phyloP scores from a whole-genome alignment of 495 filamentous ascomycete species.

The Bryoglossum gracile region DNA sequence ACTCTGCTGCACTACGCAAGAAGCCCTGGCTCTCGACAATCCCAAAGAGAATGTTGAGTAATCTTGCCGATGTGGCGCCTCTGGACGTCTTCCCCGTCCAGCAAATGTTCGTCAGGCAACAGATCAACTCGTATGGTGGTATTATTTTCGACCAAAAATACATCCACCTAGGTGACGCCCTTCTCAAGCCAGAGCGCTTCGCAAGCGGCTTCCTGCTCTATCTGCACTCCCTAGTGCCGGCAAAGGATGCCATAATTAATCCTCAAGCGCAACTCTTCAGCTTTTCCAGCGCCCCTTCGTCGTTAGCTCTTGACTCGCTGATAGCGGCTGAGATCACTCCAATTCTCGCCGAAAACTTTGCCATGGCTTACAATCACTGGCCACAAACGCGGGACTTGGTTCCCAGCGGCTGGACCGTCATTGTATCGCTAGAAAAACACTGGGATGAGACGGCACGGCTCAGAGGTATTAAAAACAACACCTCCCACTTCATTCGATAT shows the following conservation, averaged over 20 bases:
- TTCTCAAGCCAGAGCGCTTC: neutral
- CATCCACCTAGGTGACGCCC: neutral
- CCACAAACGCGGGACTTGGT: neutral
- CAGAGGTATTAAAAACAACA: no score
- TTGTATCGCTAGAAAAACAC: neutral
- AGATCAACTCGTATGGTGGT: neutral
- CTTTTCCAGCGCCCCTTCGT: neutral
- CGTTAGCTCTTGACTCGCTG: neutral
- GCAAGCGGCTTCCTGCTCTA: neutral
- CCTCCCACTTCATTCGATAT: slow-evolving; percentile 6
- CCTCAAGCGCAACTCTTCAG: neutral
- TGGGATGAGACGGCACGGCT: neutral
- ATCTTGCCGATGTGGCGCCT: neutral
- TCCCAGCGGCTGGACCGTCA: neutral
- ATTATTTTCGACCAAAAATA: neutral
- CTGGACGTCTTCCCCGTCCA: neutral
- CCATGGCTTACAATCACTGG: neutral
- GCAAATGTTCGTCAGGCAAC: neutral
- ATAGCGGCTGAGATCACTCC: neutral
- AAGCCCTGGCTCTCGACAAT: neutral
- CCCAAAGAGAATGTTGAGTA: neutral
- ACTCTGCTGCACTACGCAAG: neutral
- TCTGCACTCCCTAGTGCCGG: neutral
- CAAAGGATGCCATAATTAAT: neutral
- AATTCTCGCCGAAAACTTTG: neutral